Base-by-base conservation (phyloP, 1,284 basidiomycete species). In the Schizophyllum commune region DNA sequence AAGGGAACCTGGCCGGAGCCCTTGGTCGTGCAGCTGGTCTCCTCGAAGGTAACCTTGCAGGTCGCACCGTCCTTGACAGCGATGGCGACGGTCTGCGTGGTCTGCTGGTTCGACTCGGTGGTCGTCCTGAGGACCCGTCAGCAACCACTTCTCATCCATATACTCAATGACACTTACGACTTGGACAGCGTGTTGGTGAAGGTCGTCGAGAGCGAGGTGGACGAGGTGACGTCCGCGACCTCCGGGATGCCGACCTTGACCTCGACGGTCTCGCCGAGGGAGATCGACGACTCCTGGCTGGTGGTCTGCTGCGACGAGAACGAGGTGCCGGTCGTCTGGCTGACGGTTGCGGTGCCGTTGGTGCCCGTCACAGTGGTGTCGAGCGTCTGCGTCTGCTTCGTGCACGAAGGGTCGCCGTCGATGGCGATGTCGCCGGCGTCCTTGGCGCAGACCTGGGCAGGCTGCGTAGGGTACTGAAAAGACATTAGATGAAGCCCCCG, bases 161-260 rank as follows among this genome's bases (percentile, higher is more conserved):
- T 20, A 21, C 11, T 15, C 2, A 3, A 19, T 13, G 3, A 4
- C 22, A 62, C 61, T 51, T 59, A 62, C 62, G 59, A 59, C 17
- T 58, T 34, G 32, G 59, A 58, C 5, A 63, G 52, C 11, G 59
- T 32, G 54, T 60, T 60, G 19, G 62, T 61, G 58, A 63, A 13
- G 20, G 62, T 55, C 15, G 61, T 34, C 9, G 58, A 59, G 15
- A 58, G 56, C 0, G 62, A 15, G 8, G 55, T 34, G 1, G 60
- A 59, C n/a, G 52, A 56, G 6, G 62, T 59, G n/a, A 59, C 60
- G 51, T 61, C 60, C 11, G 61, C 60, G 32, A 63, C 60, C 19
- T 61, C 58, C 7, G 60, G 62, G 52, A 63, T 63, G 15, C 58
- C 55, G 20, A 63, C 61, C 17, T 39, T 61, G 34, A 60, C 62